phyloP scores from a whole-genome alignment of 202 grass and related monocot genomes.

The Saccharum hybrid region DNA sequence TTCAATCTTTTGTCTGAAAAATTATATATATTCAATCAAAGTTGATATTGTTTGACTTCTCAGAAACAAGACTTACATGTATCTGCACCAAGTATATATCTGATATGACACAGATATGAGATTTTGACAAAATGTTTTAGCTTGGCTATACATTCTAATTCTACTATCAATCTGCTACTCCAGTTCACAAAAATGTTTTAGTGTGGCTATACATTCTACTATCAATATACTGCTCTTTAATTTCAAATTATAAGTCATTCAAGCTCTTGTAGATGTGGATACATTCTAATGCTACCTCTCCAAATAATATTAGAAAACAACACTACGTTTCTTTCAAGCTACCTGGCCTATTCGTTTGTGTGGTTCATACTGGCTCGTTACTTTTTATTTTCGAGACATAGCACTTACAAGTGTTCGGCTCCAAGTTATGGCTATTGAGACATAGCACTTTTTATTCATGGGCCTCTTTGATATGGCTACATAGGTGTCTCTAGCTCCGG shows the following conservation, averaged over 20 bases:
- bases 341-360: not conserved
- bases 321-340: not conserved
- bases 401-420: not conserved
- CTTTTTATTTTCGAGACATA: not conserved
- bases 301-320: not conserved
- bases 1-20: too few species aligned
- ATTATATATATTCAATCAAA: too few species aligned
- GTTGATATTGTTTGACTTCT: too few species aligned
- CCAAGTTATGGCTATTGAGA: too few species aligned
- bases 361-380: not conserved
- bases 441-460: too few species aligned
- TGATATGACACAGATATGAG: not conserved
- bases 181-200: too few species aligned
- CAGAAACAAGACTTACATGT: not conserved
- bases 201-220: too few species aligned
- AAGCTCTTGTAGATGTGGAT: not conserved
- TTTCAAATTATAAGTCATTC: not conserved
- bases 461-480: not conserved
- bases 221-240: too few species aligned
- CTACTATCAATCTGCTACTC: not conserved
- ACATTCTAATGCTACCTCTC: not conserved
- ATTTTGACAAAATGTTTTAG: not conserved
- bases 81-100: not conserved
- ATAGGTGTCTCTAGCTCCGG: not conserved
- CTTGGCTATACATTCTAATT: not conserved